Evolutionary conservation across 2,329 filamentous ascomycete genomes (phyloP).

Genomic region (Ceratocystis cubensis): DNA sequence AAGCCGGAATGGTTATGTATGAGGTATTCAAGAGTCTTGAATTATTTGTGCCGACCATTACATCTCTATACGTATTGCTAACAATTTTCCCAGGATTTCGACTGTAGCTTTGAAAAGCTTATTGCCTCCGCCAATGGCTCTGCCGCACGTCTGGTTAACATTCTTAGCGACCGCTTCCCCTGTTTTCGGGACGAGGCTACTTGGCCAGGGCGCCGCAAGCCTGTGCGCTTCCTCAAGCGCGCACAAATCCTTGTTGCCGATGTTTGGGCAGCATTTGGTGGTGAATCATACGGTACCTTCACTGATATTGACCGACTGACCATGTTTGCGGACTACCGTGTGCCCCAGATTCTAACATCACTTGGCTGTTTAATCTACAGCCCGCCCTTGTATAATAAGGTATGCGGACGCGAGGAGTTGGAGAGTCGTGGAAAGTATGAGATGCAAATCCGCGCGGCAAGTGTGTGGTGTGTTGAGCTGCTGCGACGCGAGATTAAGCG

Average conservation of each 20-base stretch:
- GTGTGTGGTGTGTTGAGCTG: constrained; percentile 91
- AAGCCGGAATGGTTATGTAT: constrained; percentile 69
- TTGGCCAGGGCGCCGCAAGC: constrained; percentile 57
- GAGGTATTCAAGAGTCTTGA: constrained; percentile 39
- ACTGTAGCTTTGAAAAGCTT: constrained; percentile 60
- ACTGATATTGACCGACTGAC: constrained; percentile 88
- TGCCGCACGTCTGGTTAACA: constrained; percentile 72
- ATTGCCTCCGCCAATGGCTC: constrained; percentile 64
- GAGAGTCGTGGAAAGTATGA: constrained; percentile 67
- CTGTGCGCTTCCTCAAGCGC: constrained; percentile 76
- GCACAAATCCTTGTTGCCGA: constrained; percentile 95
- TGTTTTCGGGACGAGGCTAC: constrained; percentile 73
- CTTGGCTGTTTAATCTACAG: constrained; percentile 76
- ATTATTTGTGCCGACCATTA: not conserved
- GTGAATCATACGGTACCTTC: constrained; percentile 66
- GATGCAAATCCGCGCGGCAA: constrained; percentile 76
- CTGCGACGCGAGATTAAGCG: constrained; percentile 68
- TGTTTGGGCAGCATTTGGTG: constrained; percentile 90
- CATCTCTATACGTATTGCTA: not conserved
- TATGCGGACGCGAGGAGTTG: constrained; percentile 52
- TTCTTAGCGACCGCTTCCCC: constrained; percentile 66
- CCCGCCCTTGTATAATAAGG: constrained; percentile 59
- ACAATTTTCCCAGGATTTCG: constrained; percentile 49
- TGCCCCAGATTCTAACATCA: constrained; percentile 81
- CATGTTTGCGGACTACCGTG: constrained; percentile 96